Conservation (phyloP, 352 stramenopile species). For the Pythium aphanidermatum region DNA sequence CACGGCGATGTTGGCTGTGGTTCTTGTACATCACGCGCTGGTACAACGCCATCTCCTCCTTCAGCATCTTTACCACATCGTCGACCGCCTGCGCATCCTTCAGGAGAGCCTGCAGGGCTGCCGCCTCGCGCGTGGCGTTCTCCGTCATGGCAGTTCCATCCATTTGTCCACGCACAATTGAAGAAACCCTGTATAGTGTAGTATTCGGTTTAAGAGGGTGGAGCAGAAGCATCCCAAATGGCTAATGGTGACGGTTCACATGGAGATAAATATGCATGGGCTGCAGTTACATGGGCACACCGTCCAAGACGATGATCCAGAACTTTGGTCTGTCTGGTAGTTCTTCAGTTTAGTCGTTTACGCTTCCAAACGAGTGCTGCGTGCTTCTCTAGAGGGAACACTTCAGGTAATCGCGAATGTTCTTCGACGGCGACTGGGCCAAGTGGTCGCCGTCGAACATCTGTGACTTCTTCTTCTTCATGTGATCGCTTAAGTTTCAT, state of each 20-base stretch:
- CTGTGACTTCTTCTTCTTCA: constrained; percentile 19
- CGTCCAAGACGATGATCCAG: too few species aligned
- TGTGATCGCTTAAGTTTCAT: constrained; percentile 49
- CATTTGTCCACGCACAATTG: constrained; percentile 2
- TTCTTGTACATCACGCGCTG: constrained; percentile 87
- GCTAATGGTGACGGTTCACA: too few species aligned
- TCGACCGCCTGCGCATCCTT: constrained; percentile 31
- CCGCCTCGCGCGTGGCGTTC: constrained; percentile 12
- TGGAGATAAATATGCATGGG: too few species aligned
- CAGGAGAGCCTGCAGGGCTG: constrained; percentile 30
- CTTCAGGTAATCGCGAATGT: constrained; percentile 3
- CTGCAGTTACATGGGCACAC: too few species aligned
- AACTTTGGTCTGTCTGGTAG: not conserved
- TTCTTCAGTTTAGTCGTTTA: constrained; percentile 39
- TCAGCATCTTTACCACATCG: constrained; percentile 33
- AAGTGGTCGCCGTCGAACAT: constrained; percentile 2
- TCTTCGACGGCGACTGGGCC: constrained; percentile 8
- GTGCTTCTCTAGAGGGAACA: constrained; percentile 35
- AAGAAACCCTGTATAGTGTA: too few species aligned
- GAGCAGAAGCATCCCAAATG: not conserved
- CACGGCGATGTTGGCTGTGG: constrained; percentile 78
- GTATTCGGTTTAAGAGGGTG: not conserved
- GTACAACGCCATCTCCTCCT: constrained; percentile 58
- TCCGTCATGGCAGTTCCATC: constrained; percentile 12
- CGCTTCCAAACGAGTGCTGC: constrained; percentile 48